These are phyloP conservation scores for Fusarium penzigii DNA, from an alignment of 2,329 filamentous ascomycete genomes.

Conservation along the genomic window DNA sequence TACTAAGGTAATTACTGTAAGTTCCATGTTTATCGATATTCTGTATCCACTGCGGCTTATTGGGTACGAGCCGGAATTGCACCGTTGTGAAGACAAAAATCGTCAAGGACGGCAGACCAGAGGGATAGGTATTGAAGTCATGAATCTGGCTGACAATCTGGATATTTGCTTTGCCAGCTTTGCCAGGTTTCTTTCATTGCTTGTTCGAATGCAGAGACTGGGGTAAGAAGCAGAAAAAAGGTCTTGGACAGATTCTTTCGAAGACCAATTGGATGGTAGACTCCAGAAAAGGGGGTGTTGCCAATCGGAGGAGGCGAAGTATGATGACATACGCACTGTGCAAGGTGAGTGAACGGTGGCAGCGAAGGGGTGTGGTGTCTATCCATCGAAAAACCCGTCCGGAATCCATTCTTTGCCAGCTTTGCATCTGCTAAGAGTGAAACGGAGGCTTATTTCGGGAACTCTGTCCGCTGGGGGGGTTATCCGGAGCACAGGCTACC, in stretches of 20 bases:
- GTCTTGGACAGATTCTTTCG: conserved; percentile 10
- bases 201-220: conserved; percentile 3
- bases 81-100: not conserved
- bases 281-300: conserved; percentile 11
- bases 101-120: not conserved
- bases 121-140: not conserved
- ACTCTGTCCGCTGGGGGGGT: conserved; percentile 17
- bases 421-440: not conserved
- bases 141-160: not conserved
- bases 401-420: not conserved
- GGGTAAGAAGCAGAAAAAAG: conserved; percentile 7
- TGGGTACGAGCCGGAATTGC: not conserved
- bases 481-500: conserved; percentile 8
- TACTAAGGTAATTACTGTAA: too few relatives aligned
- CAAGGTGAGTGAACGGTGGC: conserved; percentile 7
- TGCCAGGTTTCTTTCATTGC: conserved; percentile 10
- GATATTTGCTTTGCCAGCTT: conserved; percentile 2
- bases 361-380: conserved; percentile 10
- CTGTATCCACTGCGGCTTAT: conserved; percentile 14
- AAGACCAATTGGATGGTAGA: conserved; percentile 22
- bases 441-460: conserved; percentile 14
- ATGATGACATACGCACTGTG: conserved; percentile 23
- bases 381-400: conserved; percentile 5
- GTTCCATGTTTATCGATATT: not conserved
- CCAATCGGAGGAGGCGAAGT: conserved; percentile 24